Evolutionary conservation across 495 filamentous ascomycete genomes (phyloP), one percentile per base, ranked within the genome.

Genomic region (Bathelium albidoporum): DNA sequence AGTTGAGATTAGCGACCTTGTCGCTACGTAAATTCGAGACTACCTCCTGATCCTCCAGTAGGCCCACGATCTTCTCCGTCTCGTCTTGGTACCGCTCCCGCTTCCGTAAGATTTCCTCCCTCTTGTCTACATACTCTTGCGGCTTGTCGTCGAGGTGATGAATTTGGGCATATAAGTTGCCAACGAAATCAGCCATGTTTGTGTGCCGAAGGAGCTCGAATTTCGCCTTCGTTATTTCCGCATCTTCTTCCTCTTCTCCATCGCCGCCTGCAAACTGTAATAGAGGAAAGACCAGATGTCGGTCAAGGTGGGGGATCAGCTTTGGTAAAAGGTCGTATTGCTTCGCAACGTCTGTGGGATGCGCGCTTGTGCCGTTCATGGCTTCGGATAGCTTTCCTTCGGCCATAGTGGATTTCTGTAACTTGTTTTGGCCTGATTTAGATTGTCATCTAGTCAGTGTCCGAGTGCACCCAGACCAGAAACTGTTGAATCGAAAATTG

Each of bases 131-230:
- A 73, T 91, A 96, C 74, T 97, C 91, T 61, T 87, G 81, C 26
- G 94, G 91, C 59, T 88, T 78, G 53, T 89, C 80, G 45, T 89
- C 82, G 62, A 89, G 83, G 67, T 88, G 80, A 76, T 96, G 83
- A 66, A 98, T 83, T 73, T 96, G 86, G 72, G 86, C 82, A 79
- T 95, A 89, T 70, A 98, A 79, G 66, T 86, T 86, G 67, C 90
- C 90, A 44, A 97, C 89, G 74, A 95, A 98, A 76, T 97, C 94
- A 69, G 85, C 90, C 94, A 98, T 98, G 80, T 97, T 95, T 62
- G 94, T 96, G 74, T 88, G 84, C 81, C 95, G 93, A 62, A 97
- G 84, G 32, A 98, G 83, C 75, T 91, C 85, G 74, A 90, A 96
- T 74, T 95, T 95, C 71, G 89, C 85, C 71, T 87, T 84, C 32